Percentiles rank a stretch among this genome's conserved stretches.
phyloP scores from a whole-genome alignment of 1,139 yeast genomes.

The Candida sp. region DNA sequence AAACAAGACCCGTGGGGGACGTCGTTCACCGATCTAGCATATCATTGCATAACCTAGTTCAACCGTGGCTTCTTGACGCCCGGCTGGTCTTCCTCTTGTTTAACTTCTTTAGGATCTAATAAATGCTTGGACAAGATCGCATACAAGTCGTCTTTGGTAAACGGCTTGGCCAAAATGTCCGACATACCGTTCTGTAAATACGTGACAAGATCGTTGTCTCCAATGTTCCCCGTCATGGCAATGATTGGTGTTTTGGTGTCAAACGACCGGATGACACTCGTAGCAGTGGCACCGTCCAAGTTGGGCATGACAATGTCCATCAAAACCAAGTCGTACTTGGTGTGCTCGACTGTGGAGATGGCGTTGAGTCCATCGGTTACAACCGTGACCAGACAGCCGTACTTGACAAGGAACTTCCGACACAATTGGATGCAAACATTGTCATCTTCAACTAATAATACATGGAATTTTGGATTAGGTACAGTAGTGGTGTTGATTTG shows the following conservation, averaged over 20 bases:
- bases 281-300: conserved; percentile 93
- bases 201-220: conserved; percentile 78
- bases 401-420: conserved; percentile 77
- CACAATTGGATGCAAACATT: conserved; percentile 81
- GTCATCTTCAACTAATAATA: conserved; percentile 86
- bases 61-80: conserved; percentile 15
- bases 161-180: conserved; percentile 91
- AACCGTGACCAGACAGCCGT: conserved; percentile 92
- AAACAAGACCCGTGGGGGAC: conserved; percentile 50
- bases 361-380: conserved; percentile 94
- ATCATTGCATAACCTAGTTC: conserved; percentile 28
- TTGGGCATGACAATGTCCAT: conserved; percentile 98
- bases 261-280: conserved; percentile 82
- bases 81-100: conserved; percentile 9
- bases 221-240: conserved; percentile 93
- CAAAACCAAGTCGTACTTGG: conserved; percentile 79
- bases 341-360: conserved; percentile 76
- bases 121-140: conserved; percentile 75
- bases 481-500: conserved; percentile 34
- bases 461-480: conserved; percentile 61
- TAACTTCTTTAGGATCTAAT: conserved; percentile 21
- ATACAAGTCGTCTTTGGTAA: conserved; percentile 83
- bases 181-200: conserved; percentile 91
- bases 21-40: conserved; percentile 57
- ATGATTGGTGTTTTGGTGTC: conserved; percentile 88